Base-by-base conservation (phyloP, 257 asterid species). In the Forsythia viridissima region DNA sequence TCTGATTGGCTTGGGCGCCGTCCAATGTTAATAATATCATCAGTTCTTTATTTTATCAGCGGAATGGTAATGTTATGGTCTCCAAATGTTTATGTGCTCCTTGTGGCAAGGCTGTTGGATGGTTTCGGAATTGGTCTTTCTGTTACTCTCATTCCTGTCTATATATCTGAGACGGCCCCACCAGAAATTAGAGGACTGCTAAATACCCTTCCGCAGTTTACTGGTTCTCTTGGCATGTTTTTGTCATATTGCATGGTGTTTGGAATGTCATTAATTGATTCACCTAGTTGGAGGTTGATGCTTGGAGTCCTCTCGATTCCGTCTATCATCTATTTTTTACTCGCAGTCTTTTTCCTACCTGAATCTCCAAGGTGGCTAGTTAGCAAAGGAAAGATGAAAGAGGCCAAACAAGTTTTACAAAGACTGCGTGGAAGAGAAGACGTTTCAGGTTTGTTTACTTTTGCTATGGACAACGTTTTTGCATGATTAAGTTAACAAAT, bases 331-430 rank as follows among this genome's bases (percentile, higher is more conserved):
- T 96, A 93, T 71, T 92, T 96, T 68, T 82, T 76, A 5, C 76
- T 93, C 78, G 86, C 98, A 0, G 70, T 88, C 16, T 84, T 91
- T 70, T 91, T 77, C 94, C 82, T 96, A 78, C 98, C 99, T 39
- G 99, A 95, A 84, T 95, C 99, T 61, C 99, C 99, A 4, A 90
- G 99, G 80, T 95, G 99, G 99, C 93, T 96, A 2, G 99, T 96
- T 8, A 88, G 98, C 52, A 92, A 93, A 84, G 99, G 99, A 6
- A 85, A 75, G 88, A 89, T 91, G 94, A 87, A 85, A 79, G 98
- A 93, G 86, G 97, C 96, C 11, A 96, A 89, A 86, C 73, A 39
- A 42, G 98, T 92, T 65, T 78, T 96, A 74, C 98, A 92, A 75
- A 83, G 82, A 74, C 52, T 96, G n/a, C 98, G 97, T 69, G 97